A percentile compares a stretch with the other conserved stretches of the same genome.
Conservation (phyloP, 345 rosid species). For the Salix dunnii region DNA sequence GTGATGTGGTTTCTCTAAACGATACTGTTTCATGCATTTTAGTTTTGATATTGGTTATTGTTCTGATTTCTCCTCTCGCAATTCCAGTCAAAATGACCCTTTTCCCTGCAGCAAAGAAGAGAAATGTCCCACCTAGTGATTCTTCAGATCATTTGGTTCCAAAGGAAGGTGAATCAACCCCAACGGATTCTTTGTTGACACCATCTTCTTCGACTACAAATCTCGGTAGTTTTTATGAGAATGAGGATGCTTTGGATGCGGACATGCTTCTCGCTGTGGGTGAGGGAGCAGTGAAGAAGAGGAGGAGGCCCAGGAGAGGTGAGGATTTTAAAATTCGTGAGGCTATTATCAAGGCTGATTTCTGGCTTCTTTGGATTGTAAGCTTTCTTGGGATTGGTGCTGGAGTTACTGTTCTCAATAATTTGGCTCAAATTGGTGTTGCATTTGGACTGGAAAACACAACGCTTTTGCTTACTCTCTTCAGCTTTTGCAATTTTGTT, state of each 20-base stretch:
- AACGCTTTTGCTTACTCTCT: slow-evolving; percentile 61
- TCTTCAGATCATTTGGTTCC: slow-evolving; percentile 55
- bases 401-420: slow-evolving; percentile 83
- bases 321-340: slow-evolving; percentile 76
- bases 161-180: slow-evolving; percentile 37
- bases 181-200: slow-evolving; percentile 51
- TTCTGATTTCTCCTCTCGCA: slow-evolving; percentile 74
- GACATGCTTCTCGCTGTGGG: slow-evolving; percentile 68
- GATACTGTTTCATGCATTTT: slow-evolving; percentile 42
- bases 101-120: slow-evolving; percentile 51
- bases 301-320: slow-evolving; percentile 72
- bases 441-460: slow-evolving; percentile 74
- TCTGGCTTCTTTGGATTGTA: slow-evolving; percentile 91
- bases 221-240: slow-evolving; percentile 59
- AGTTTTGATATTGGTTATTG: slow-evolving; percentile 53
- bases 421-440: slow-evolving; percentile 88
- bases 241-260: slow-evolving; percentile 47
- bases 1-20: slow-evolving; percentile 41
- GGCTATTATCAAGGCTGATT: slow-evolving; percentile 85
- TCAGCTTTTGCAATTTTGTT: slow-evolving; percentile 78
- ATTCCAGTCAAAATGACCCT: slow-evolving; percentile 94
- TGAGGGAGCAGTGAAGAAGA: slow-evolving; percentile 78
- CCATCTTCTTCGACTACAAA: slow-evolving; percentile 66
- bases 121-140: slow-evolving; percentile 34
- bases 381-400: slow-evolving; percentile 91